Base-by-base conservation (phyloP, 371 early-diverging fungal species). In the Batrachochytrium dendrobatidis region DNA sequence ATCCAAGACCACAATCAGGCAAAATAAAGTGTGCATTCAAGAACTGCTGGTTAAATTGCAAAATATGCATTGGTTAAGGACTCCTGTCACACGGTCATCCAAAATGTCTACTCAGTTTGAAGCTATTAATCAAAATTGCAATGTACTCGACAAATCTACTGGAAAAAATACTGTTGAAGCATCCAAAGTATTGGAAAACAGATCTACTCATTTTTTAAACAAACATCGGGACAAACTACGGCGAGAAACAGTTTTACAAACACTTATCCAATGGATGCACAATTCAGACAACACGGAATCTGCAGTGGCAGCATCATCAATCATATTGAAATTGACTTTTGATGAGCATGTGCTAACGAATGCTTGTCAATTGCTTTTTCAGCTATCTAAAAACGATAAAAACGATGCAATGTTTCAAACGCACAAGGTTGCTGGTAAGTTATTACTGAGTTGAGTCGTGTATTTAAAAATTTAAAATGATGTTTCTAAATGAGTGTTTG, bases 211-310 rank as follows among this genome's bases (percentile, higher is more conserved):
- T 5, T 5, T 17, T 5, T 18, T 20, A 18, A 54, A 25, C 31
- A 20, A 53, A 22, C 10, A 12, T 5, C 7, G 31, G n/a, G 59
- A 63, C 18, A 60, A 65, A 48, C 30, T 29, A 48, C 53, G 51
- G 17, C 28, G 68, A 17, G 66, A 68, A 25, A 1, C 7, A 35
- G 60, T 65, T 1, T 24, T 67, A 7, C 53, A 62, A 20, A 20
- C 43, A 6, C 54, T 71, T 0, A 55, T 71, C 39, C 31, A 49
- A 39, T 67, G 69, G 69, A 68, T 72, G 72, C 59, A 64, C 29
- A 28, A 7, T 0, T 34, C 55, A 3, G 63, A 55, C 8, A 33
- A 62, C 12, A 53, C 65, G 10, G 60, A 56, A 25, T 55, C 63
- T 8, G 72, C 69, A 7, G 58, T 72, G 26, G 66, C 60, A 3